phyloP scores from a whole-genome alignment of 2,329 filamentous ascomycete genomes.

The Dissoconium aciculare region DNA sequence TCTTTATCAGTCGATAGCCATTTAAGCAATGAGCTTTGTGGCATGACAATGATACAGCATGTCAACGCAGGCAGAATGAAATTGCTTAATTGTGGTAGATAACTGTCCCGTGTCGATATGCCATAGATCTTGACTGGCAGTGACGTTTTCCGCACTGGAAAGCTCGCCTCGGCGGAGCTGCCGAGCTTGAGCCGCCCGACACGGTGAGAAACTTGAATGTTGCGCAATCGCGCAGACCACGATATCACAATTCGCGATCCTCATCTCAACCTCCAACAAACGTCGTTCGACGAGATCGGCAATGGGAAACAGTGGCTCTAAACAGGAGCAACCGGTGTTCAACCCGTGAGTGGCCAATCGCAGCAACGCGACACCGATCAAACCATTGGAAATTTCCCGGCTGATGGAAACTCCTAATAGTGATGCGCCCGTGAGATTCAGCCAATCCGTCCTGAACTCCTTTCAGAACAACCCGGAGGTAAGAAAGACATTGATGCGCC shows the following conservation, averaged over 20 bases:
- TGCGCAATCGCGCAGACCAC: constrained; percentile 1
- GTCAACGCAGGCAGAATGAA: no score
- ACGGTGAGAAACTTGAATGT: constrained; percentile 4
- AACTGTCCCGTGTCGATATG: no score
- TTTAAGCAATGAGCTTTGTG: no score
- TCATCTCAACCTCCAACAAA: no score
- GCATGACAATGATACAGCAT: no score
- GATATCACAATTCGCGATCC: no score
- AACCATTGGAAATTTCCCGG: neutral
- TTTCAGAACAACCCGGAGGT: constrained; percentile 80
- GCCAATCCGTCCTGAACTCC: constrained; percentile 65
- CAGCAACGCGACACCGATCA: neutral
- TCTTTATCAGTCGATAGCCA: no score
- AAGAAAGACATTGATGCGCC: constrained; percentile 24
- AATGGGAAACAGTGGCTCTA: constrained; percentile 51
- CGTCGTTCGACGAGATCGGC: no score
- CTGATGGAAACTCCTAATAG: constrained; percentile 24
- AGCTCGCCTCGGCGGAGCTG: constrained; percentile 7
- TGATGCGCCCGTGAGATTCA: constrained; percentile 53
- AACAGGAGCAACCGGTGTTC: constrained; percentile 49
- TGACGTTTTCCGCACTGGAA: no score
- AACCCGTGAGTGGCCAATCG: constrained; percentile 45
- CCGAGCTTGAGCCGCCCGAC: constrained; percentile 10
- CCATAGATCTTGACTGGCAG: no score
- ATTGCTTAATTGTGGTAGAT: no score